These are phyloP conservation scores for Coniochaeta sp. DNA, from an alignment of 2,329 filamentous ascomycete genomes.

Conservation along the genomic window DNA sequence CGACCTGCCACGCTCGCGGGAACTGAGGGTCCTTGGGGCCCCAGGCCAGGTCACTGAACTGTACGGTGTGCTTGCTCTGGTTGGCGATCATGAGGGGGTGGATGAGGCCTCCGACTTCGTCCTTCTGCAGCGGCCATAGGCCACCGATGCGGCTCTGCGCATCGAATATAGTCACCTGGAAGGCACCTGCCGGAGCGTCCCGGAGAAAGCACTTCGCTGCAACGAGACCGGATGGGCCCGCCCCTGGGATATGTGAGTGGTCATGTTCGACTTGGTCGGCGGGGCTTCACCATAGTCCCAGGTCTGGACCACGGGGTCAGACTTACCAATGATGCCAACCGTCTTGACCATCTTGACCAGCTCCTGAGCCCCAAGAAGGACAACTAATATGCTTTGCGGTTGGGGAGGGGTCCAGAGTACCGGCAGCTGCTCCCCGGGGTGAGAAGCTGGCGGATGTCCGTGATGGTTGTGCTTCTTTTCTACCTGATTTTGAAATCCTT, in stretches of 20 bases:
- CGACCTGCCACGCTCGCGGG: conserved; percentile 71
- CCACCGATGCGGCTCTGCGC: conserved; percentile 60
- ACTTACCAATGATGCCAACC: conserved; percentile 43
- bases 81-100: conserved; percentile 67
- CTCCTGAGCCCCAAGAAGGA: neutral
- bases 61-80: conserved; percentile 69
- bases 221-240: conserved; percentile 61
- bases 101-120: conserved; percentile 43
- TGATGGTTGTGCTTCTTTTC: neutral
- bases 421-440: neutral
- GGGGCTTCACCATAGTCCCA: neutral
- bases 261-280: neutral
- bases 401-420: neutral
- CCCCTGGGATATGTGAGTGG: conserved; percentile 37
- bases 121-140: conserved; percentile 59
- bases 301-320: neutral
- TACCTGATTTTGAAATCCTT: neutral
- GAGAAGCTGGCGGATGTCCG: neutral
- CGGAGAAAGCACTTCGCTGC: conserved; percentile 67
- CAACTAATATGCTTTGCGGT: neutral
- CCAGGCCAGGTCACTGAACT: conserved; percentile 69
- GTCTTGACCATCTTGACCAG: conserved; percentile 31
- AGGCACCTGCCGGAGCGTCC: conserved; percentile 44
- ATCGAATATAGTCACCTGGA: conserved; percentile 66
- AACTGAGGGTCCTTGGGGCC: conserved; percentile 52